Evolutionary conservation across 2,329 filamentous ascomycete genomes (phyloP).

Genomic region (Aspergillus awamori): DNA sequence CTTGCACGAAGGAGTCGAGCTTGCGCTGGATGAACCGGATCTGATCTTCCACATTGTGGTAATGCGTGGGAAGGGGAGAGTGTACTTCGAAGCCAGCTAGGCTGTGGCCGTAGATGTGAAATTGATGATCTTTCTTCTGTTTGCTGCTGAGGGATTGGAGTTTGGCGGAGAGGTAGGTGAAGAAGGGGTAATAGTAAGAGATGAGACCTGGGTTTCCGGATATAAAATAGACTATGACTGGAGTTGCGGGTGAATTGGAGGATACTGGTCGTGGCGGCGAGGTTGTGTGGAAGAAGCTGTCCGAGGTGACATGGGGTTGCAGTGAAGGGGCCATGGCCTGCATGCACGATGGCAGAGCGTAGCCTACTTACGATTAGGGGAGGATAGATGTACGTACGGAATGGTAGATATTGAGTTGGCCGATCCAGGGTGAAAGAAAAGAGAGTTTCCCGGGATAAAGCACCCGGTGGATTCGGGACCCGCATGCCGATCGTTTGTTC

Average conservation of each 20-base stretch:
- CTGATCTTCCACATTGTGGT: slow-evolving; percentile 52
- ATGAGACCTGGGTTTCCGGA: slow-evolving; percentile 56
- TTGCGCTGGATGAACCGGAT: slow-evolving; percentile 52
- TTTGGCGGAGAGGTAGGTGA: slow-evolving; percentile 40
- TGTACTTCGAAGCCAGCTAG: slow-evolving; percentile 39
- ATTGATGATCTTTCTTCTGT: not conserved
- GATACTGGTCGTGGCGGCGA: slow-evolving; percentile 1
- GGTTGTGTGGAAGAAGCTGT: slow-evolving; percentile 34
- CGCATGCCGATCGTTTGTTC: not conserved
- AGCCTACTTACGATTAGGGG: not conserved
- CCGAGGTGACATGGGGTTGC: slow-evolving; percentile 30
- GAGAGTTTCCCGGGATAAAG: not conserved
- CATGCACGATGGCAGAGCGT: not conserved
- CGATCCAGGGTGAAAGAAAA: not conserved
- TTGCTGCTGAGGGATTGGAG: slow-evolving; percentile 7
- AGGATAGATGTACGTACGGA: not conserved
- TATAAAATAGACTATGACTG: slow-evolving; percentile 48
- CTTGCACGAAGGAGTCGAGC: slow-evolving; percentile 43
- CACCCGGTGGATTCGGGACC: not conserved
- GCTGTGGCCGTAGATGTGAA: slow-evolving; percentile 39
- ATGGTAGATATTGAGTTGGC: not conserved
- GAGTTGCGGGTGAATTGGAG: slow-evolving; percentile 1
- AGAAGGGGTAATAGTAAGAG: slow-evolving; percentile 51
- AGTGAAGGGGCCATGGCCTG: not conserved
- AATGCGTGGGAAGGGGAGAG: not conserved